These are phyloP conservation scores for Cryptosporidium baileyi DNA, from an alignment of 169 alveolate genomes.

Conservation along the genomic window DNA sequence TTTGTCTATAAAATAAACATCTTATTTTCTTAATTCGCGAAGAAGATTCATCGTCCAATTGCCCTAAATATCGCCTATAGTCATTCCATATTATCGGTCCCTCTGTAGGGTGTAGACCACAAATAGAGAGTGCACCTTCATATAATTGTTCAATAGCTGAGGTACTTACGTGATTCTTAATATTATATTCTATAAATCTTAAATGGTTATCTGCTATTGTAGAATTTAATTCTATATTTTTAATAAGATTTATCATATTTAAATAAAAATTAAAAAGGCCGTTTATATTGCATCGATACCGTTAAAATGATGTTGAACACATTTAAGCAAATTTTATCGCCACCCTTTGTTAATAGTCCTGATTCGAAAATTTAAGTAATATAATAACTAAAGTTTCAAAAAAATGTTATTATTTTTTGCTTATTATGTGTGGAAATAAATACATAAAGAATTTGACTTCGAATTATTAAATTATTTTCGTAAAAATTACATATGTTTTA, in stretches of 20 bases:
- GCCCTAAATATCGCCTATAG: slow-evolving; percentile 7
- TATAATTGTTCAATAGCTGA: slow-evolving; percentile 7
- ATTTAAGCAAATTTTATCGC: too few relatives aligned
- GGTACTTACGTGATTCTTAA: neutral
- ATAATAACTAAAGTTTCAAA: too few relatives aligned
- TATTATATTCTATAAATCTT: slow-evolving; percentile 17
- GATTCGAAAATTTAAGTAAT: too few relatives aligned
- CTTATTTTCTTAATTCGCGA: slow-evolving; percentile 55
- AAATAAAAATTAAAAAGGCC: too few relatives aligned
- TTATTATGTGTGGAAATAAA: too few relatives aligned
- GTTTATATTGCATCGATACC: too few relatives aligned
- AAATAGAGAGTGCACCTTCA: slow-evolving; percentile 61
- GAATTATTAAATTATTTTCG: too few relatives aligned
- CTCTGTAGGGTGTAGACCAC: slow-evolving; percentile 68
- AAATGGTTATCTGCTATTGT: slow-evolving; percentile 60
- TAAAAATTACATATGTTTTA: too few relatives aligned
- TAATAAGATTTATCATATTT: slow-evolving; percentile 1
- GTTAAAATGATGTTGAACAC: too few relatives aligned
- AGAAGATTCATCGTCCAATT: neutral
- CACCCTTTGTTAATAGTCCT: too few relatives aligned
- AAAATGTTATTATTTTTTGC: too few relatives aligned
- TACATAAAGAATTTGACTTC: too few relatives aligned
- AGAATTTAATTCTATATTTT: slow-evolving; percentile 39
- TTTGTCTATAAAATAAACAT: slow-evolving; percentile 72
- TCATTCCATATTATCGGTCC: slow-evolving; percentile 66